Base-by-base conservation (phyloP, 2,329 filamentous ascomycete species). In the Cercospora canescens region DNA sequence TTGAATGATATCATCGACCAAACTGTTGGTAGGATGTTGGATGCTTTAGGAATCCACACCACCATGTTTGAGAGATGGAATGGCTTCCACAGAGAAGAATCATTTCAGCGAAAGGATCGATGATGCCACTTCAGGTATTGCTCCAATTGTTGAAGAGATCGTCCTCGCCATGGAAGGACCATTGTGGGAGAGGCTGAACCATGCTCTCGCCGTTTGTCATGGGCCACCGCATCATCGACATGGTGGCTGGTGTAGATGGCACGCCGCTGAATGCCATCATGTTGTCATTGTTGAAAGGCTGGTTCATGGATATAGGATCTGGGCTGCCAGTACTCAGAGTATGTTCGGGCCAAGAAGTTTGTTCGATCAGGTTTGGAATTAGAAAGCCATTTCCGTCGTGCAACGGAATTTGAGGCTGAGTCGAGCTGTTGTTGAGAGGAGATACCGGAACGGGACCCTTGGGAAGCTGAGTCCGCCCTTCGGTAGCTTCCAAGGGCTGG, bases 1-100 rank as follows among this genome's bases (percentile, higher is more conserved):
- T n/a, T 64, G 26, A 45, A 41, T 4, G 56, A 64, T 34, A n/a
- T 60, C 18, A 41, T 60, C 14, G 48, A 64, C 14, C 62, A 64
- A 16, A 64, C 26, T 24, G 56, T 61, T 4, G 62, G 62, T 16
- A 60, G 62, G 26, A 64, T 64, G 45, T 16, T 64, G 12, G 62
- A 64, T 48, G 5, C 50, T 6, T 39, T 64, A 18, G 62, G 45
- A 14, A 55, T 60, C 18, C 37, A 64, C 52, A 56, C 50, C 16
- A 32, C 41, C 14, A 30, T 28, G 28, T 64, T 60, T 60, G 24
- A 56, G 21, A 18, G 62, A 54, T 60, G 62, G 62, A 24, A 35
- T 16, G 62, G 62, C 41, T 24, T 28, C 45, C 45, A 14, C 1
- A 16, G 14, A 28, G 14, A 18, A 24, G 21, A 50, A 5, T 5